Conservation (phyloP, 805 yeast species). For the Candida insectalens region DNA sequence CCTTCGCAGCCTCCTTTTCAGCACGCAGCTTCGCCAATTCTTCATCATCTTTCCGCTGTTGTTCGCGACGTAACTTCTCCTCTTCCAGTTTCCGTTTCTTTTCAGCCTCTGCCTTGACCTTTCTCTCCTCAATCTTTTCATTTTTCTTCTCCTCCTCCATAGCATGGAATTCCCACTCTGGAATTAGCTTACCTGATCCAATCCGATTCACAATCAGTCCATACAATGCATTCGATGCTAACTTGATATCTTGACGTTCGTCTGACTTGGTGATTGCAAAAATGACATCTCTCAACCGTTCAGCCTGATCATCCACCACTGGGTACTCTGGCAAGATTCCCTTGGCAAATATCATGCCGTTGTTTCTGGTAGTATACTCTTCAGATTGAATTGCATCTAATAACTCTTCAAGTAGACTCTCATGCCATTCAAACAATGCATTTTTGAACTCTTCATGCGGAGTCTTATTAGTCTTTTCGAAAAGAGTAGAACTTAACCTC, state of each 20-base stretch:
- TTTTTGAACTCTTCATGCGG: conserved; percentile 29
- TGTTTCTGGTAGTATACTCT: conserved; percentile 72
- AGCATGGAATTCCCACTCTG: conserved; percentile 47
- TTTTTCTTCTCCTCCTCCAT: conserved; percentile 34
- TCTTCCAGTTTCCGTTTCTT: conserved; percentile 14
- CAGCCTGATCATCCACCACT: conserved; percentile 56
- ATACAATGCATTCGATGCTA: conserved; percentile 64
- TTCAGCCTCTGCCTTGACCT: conserved; percentile 3
- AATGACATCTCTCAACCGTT: conserved; percentile 35
- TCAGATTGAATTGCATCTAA: conserved; percentile 32
- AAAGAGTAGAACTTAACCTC: conserved; percentile 30
- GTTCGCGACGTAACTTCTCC: conserved; percentile 5
- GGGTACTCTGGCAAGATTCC: conserved; percentile 55
- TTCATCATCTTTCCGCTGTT: conserved; percentile 7
- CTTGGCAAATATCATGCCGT: conserved; percentile 69
- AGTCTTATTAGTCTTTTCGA: conserved; percentile 10
- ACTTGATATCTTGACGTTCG: conserved; percentile 65
- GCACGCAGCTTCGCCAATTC: conserved; percentile 7
- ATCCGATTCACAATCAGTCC: conserved; percentile 55
- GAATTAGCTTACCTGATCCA: conserved; percentile 39
- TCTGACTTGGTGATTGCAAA: conserved; percentile 42
- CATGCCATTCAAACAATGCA: conserved; percentile 47
- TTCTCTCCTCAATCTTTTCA: conserved; percentile 12
- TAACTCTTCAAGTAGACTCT: conserved; percentile 33
- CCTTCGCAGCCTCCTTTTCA: not conserved